These are phyloP conservation scores for Phialocephala sp. DNA, from an alignment of 2,329 filamentous ascomycete species.

Conservation along the genomic window DNA sequence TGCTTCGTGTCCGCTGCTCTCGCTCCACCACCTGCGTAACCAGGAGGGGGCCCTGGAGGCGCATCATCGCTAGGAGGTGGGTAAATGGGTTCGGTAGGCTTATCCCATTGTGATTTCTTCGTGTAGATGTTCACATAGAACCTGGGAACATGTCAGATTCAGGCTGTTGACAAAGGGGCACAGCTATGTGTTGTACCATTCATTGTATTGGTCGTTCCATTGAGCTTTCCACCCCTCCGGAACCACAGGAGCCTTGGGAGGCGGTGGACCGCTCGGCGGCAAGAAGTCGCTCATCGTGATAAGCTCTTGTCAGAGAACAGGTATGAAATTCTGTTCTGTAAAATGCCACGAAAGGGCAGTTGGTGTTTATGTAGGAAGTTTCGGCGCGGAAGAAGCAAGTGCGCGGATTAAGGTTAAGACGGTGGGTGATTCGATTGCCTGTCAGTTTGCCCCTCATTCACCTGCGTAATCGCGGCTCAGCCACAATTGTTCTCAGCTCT, in stretches of 20 bases:
- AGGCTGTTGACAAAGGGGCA: background rate
- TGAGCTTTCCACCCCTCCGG: slow-evolving; percentile 86
- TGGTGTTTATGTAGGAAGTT: slow-evolving; percentile 12
- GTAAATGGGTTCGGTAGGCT: slow-evolving; percentile 72
- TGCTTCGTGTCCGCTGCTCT: slow-evolving; percentile 59
- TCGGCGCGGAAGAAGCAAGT: background rate
- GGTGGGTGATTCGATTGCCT: slow-evolving; percentile 14
- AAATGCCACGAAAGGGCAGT: background rate
- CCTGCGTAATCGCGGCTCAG: slow-evolving; percentile 15
- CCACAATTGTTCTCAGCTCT: slow-evolving; percentile 13
- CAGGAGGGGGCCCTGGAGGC: slow-evolving; percentile 68
- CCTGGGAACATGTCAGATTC: slow-evolving; percentile 53
- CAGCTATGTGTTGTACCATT: slow-evolving; percentile 63
- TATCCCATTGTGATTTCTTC: slow-evolving; percentile 90
- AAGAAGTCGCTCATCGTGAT: slow-evolving; percentile 39
- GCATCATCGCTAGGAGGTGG: slow-evolving; percentile 58
- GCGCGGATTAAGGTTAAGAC: slow-evolving; percentile 16
- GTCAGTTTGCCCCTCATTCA: slow-evolving; percentile 21
- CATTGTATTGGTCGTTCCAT: slow-evolving; percentile 86
- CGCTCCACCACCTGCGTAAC: slow-evolving; percentile 47
- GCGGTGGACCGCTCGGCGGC: slow-evolving; percentile 50
- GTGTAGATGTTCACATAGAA: slow-evolving; percentile 92
- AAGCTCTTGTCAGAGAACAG: background rate
- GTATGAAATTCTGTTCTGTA: slow-evolving; percentile 10
- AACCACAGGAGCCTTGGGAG: slow-evolving; percentile 52